Percentiles rank a stretch among this genome's conserved stretches.
Conservation (phyloP, 78 protist genomes). For the Emiliania huxleyi region DNA sequence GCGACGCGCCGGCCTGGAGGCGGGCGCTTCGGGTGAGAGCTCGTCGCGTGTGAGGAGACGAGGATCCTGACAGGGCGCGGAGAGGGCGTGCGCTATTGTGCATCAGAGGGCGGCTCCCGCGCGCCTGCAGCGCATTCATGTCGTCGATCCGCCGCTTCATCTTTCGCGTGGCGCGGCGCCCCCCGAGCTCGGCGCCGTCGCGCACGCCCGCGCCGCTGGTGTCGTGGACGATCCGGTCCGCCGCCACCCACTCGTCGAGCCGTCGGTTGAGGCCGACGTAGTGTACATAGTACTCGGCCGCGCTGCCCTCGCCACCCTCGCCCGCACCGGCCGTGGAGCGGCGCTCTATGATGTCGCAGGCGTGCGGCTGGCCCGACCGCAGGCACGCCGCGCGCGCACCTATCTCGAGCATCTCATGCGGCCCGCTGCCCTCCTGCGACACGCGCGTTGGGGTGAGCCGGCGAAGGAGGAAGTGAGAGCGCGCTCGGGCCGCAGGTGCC, state of each 20-base stretch:
- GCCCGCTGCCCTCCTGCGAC: no score
- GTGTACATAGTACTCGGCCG: neutral
- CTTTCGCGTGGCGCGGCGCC: conserved; percentile 17
- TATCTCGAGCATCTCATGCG: neutral
- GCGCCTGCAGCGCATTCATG: conserved; percentile 18
- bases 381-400: neutral
- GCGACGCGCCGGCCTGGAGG: neutral
- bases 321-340: neutral
- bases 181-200: neutral
- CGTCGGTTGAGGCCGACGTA: conserved; percentile 37
- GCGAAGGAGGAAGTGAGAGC: no score
- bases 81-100: no score
- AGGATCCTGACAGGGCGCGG: no score
- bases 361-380: neutral
- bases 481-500: no score
- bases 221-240: neutral
- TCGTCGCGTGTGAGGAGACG: no score
- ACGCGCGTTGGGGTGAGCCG: no score
- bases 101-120: no score
- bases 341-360: neutral
- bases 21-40: no score
- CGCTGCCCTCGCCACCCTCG: neutral
- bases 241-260: conserved; percentile 60
- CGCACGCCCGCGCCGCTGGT: neutral
- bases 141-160: conserved; percentile 29